Percentiles rank a stretch among this genome's conserved stretches.
These are phyloP conservation scores for Diaporthe batatas DNA, from an alignment of 2,329 filamentous ascomycete species.

Conservation along the genomic window DNA sequence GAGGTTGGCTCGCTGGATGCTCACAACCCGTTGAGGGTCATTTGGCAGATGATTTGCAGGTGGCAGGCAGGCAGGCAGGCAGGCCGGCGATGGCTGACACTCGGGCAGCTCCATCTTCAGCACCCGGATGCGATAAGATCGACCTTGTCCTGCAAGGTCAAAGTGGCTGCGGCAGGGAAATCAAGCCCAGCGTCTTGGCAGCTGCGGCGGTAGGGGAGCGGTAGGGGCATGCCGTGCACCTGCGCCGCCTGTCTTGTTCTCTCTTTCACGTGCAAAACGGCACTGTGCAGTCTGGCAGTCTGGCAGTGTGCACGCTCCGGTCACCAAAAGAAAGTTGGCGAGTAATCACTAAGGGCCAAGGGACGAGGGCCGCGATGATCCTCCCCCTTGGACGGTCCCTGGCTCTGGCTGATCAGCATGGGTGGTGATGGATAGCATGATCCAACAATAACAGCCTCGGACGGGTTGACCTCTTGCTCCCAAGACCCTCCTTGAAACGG, in stretches of 20 bases:
- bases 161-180: conserved; percentile 17
- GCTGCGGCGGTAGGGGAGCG: background rate
- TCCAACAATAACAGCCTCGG: background rate
- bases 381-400: background rate
- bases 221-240: conserved; percentile 2
- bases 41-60: conserved; percentile 23
- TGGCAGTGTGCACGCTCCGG: conserved; percentile 6
- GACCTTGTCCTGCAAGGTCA: conserved; percentile 5
- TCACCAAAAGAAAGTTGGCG: background rate
- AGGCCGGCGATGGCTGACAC: no score
- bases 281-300: no score
- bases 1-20: background rate
- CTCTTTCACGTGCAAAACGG: conserved; percentile 29
- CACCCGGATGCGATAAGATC: conserved; percentile 17
- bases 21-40: conserved; percentile 1
- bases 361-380: background rate
- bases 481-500: conserved; percentile 26
- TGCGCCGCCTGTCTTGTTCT: conserved; percentile 3
- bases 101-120: conserved; percentile 14
- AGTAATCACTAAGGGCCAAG: conserved; percentile 14
- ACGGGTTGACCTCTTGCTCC: background rate
- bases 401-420: background rate
- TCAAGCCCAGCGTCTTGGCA: conserved; percentile 20
- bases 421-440: background rate
- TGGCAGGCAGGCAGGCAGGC: no score